phyloP scores from a whole-genome alignment of 1,139 yeast species.

The Martiniozyma asiatica region DNA sequence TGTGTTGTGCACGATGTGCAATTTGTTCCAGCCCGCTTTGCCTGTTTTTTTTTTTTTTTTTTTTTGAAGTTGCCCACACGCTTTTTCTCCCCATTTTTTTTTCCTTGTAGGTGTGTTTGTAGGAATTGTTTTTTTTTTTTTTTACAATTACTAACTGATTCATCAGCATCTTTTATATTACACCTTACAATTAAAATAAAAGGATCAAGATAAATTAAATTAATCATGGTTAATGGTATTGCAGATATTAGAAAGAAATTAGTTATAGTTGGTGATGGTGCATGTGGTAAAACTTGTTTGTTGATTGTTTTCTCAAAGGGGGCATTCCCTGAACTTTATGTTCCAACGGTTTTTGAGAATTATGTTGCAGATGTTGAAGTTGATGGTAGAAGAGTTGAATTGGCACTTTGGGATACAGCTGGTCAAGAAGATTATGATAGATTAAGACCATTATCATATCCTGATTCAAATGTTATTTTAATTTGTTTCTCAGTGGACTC shows the following conservation, averaged over 20 bases:
- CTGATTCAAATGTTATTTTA: conserved; percentile 84
- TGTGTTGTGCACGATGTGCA: too few relatives aligned
- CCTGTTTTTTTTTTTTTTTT: too few relatives aligned
- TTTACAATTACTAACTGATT: too few relatives aligned
- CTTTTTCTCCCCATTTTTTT: too few relatives aligned
- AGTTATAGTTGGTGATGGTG: conserved; percentile 83
- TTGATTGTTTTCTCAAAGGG: conserved; percentile 86
- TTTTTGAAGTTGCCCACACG: too few relatives aligned
- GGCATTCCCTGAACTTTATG: conserved; percentile 91
- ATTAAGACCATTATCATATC: conserved; percentile 85
- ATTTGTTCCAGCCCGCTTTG: too few relatives aligned
- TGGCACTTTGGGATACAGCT: conserved; percentile 97
- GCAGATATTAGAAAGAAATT: conserved; percentile 66
- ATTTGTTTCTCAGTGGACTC: conserved; percentile 87
- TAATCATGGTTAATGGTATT: conserved; percentile 9
- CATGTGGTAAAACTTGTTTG: conserved; percentile 78
- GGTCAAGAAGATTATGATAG: conserved; percentile 97
- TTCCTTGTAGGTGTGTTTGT: too few relatives aligned
- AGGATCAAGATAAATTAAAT: not conserved
- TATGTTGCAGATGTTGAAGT: conserved; percentile 92
- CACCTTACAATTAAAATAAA: too few relatives aligned
- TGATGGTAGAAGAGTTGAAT: conserved; percentile 86
- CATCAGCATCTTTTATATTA: too few relatives aligned
- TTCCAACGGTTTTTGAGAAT: conserved; percentile 91
- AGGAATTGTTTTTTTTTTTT: too few relatives aligned